A percentile compares a stretch with the other conserved stretches of the same genome.
Conservation (phyloP, 495 filamentous ascomycete species). For the Tuber borchii region DNA sequence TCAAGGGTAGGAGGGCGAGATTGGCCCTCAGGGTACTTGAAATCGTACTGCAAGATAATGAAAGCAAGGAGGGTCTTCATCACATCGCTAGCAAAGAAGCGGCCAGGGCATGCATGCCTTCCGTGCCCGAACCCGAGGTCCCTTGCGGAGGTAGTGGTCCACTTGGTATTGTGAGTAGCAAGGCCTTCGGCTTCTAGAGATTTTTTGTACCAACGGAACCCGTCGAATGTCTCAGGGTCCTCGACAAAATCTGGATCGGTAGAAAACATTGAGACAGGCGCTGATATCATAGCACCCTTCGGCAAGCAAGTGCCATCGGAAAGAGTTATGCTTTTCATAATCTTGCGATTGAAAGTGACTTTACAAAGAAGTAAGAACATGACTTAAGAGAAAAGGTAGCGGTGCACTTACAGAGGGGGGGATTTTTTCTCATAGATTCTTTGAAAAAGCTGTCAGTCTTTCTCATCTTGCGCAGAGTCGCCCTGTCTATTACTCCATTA, state of each 20-base stretch:
- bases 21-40: constrained; percentile 46
- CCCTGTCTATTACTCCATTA: constrained; percentile 43
- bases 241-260: constrained; percentile 29
- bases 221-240: constrained; percentile 50
- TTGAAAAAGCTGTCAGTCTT: constrained; percentile 55
- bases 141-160: constrained; percentile 45
- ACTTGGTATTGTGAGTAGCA: constrained; percentile 44
- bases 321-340: constrained; percentile 44
- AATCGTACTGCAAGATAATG: constrained; percentile 49
- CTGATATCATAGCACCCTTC: constrained; percentile 42
- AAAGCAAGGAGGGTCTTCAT: constrained; percentile 48
- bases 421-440: constrained; percentile 48
- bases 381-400: background rate
- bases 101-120: constrained; percentile 51
- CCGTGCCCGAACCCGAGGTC: constrained; percentile 52
- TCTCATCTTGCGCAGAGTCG: constrained; percentile 45
- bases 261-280: constrained; percentile 24
- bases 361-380: background rate
- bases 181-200: constrained; percentile 43
- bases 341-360: constrained; percentile 47
- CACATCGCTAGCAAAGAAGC: constrained; percentile 52
- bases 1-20: constrained; percentile 42
- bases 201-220: constrained; percentile 48
- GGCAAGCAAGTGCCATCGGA: constrained; percentile 48
- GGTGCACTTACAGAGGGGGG: constrained; percentile 6